These are phyloP conservation scores for Globisporangium spinosum DNA, from an alignment of 352 stramenopile genomes.

Conservation along the genomic window DNA sequence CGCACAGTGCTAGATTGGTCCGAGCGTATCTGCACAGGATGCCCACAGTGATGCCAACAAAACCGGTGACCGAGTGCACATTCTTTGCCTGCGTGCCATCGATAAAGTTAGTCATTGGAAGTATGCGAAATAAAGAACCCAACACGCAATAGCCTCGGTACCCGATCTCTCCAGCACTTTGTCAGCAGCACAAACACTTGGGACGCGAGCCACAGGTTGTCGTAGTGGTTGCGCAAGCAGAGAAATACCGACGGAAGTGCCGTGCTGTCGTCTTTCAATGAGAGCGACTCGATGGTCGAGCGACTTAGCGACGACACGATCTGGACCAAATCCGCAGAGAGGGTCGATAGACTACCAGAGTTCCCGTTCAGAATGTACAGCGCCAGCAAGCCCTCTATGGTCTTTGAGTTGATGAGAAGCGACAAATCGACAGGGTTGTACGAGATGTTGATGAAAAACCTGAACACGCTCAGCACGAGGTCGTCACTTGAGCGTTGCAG, in stretches of 20 bases:
- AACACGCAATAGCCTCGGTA: conserved; percentile 6
- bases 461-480: conserved; percentile 41
- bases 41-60: conserved; percentile 58
- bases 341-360: conserved; percentile 22
- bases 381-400: conserved; percentile 56
- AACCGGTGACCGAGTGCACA: conserved; percentile 45
- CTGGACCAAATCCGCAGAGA: conserved; percentile 39
- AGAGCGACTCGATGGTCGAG: conserved; percentile 19
- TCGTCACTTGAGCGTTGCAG: conserved; percentile 27
- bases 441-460: conserved; percentile 51
- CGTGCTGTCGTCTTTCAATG: conserved; percentile 41
- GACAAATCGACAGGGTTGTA: conserved; percentile 49
- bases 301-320: conserved; percentile 36
- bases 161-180: conserved; percentile 41
- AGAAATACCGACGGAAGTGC: conserved; percentile 62
- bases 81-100: conserved; percentile 22
- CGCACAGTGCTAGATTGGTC: conserved; percentile 6
- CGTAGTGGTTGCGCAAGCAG: conserved; percentile 46
- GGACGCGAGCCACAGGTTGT: conserved; percentile 41
- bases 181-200: conserved; percentile 61
- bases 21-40: conserved; percentile 25
- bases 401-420: conserved; percentile 43
- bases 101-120: background rate
- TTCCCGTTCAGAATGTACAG: conserved; percentile 45
- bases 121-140: background rate